Evolutionary conservation across 371 early-diverging fungal species (phyloP).

Genomic region (Basidiobolus meristosporus): DNA sequence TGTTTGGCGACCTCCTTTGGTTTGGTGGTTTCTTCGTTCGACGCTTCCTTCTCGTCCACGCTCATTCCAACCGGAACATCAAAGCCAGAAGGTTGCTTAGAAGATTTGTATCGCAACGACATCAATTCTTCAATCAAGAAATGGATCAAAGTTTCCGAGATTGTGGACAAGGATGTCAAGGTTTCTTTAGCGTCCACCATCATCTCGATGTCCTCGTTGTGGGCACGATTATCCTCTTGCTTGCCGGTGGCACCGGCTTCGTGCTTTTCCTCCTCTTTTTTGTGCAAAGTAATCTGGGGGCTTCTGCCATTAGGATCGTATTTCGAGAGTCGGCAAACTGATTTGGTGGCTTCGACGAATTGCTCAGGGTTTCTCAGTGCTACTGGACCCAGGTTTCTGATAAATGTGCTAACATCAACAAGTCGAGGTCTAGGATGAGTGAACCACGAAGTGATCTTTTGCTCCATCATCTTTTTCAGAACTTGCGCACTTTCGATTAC

Average conservation of each 20-base stretch:
- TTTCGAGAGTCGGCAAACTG: conserved; percentile 39
- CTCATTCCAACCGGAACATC: too few relatives aligned
- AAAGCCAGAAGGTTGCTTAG: background rate
- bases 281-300: conserved; percentile 23
- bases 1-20: too few relatives aligned
- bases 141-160: too few relatives aligned
- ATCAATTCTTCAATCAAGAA: too few relatives aligned
- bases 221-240: too few relatives aligned
- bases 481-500: conserved; percentile 53
- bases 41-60: too few relatives aligned
- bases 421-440: conserved; percentile 43
- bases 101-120: background rate
- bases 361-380: conserved; percentile 50
- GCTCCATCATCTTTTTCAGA: conserved; percentile 48
- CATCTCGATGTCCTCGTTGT: too few relatives aligned
- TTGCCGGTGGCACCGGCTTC: conserved; percentile 1
- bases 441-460: conserved; percentile 54
- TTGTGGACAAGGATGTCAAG: too few relatives aligned
- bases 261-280: conserved; percentile 6
- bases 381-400: conserved; percentile 48
- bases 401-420: conserved; percentile 46
- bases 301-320: conserved; percentile 30
- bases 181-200: too few relatives aligned
- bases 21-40: too few relatives aligned
- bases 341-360: conserved; percentile 43